Base-by-base conservation (phyloP, 2,329 filamentous ascomycete species). In the Setomelanomma holmii region DNA sequence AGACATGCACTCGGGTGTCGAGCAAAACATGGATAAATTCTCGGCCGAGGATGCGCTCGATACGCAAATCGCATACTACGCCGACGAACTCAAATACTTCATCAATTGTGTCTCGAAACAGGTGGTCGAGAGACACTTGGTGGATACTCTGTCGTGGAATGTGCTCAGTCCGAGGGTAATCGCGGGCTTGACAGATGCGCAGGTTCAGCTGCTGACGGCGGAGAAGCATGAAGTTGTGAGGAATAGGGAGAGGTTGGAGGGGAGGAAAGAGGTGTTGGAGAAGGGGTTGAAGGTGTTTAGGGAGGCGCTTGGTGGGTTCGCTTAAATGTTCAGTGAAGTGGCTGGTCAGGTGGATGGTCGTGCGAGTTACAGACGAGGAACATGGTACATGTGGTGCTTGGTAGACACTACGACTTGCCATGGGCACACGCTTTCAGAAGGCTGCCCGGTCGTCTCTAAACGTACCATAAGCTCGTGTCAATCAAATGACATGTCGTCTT, bases 201-300 rank as follows among this genome's bases (percentile, higher is more conserved):
- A 35, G 33, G n/a, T 35, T 14, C 5, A 5, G 33, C 39, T 41
- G 12, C 7, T 63, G 1, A 52, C 64, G n/a, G 43, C 48, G 11
- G 19, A 14, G 11, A 51, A 64, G 19, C 22, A 78, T 73, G 34
- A 77, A 83, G 0, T 71, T 88, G 4, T 78, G 84, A 1, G 82
- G 84, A 0, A 16, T 35, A 7, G 33, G 33, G 33, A 35, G 6
- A 35, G 33, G n/a, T 16, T 35, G 33, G 33, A 35, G 73, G 33
- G 33, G 10, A 12, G 33, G n/a, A 35, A 35, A 14, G 7, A 35
- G 33, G 33, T 35, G 33, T 16, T 35, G 33, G 33, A 35, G 33
- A 35, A 35, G 33, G 33, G 33, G 7, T 14, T 35, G 11, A 54
- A 44, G 47, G 20, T 14, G 4, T 17, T 24, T 14, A 16, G 14